A percentile compares a stretch with the other conserved stretches of the same genome.
Conservation (phyloP, 495 filamentous ascomycete genomes). For the Astrothelium subdiscretum region DNA sequence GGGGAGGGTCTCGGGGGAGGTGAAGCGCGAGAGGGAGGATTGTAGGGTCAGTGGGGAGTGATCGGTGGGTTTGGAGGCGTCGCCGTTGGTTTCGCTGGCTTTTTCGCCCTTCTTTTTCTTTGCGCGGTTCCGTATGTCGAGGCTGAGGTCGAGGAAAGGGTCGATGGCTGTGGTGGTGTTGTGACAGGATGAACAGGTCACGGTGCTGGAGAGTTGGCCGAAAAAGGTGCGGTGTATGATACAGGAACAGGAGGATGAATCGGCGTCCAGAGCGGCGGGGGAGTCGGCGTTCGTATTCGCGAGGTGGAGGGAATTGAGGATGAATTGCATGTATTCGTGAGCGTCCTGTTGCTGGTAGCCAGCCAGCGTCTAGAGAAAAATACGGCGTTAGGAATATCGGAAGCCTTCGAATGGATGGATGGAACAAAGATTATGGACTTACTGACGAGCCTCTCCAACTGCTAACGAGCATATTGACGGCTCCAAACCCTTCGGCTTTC, state of each 20-base stretch:
- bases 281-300: conserved; percentile 38
- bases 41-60: conserved; percentile 34
- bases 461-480: conserved; percentile 64
- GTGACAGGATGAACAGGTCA: conserved; percentile 73
- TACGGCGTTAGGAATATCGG: conserved; percentile 29
- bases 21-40: conserved; percentile 74
- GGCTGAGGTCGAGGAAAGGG: conserved; percentile 74
- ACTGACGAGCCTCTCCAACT: conserved; percentile 63
- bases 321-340: conserved; percentile 89
- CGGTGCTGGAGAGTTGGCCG: conserved; percentile 72
- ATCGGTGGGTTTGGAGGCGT: conserved; percentile 13
- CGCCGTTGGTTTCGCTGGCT: conserved; percentile 13
- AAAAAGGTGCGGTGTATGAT: conserved; percentile 85
- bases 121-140: conserved; percentile 57
- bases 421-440: conserved; percentile 7
- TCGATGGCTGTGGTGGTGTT: conserved; percentile 69
- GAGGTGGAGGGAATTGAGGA: conserved; percentile 73
- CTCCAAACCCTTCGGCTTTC: conserved; percentile 71
- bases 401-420: neutral
- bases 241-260: conserved; percentile 60
- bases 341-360: conserved; percentile 92
- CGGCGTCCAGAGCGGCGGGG: conserved; percentile 26
- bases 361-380: conserved; percentile 53
- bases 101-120: conserved; percentile 41
- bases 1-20: conserved; percentile 48